Evolutionary conservation across 306 rosid genomes (phyloP).

Genomic region (Fragaria iinumae): DNA sequence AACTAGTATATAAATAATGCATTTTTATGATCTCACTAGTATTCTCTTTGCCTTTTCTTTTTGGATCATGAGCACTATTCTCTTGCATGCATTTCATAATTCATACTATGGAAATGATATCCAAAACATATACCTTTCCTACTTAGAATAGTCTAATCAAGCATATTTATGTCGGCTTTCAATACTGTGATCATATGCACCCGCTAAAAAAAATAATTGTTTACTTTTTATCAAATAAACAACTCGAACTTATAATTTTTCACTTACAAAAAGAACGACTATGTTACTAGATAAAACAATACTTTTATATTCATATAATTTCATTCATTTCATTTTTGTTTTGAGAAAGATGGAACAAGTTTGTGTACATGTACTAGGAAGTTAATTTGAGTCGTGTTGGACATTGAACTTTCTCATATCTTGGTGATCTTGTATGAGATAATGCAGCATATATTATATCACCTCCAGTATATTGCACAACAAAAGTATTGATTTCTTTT

Average conservation of each 20-base stretch:
- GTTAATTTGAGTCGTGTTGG: neutral
- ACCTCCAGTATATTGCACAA: conserved; percentile 30
- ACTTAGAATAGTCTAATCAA: neutral
- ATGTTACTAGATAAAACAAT: too few relatives aligned
- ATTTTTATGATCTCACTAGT: neutral
- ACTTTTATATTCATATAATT: too few relatives aligned
- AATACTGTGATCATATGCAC: too few relatives aligned
- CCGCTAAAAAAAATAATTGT: too few relatives aligned
- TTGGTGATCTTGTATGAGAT: conserved; percentile 3
- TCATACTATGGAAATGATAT: neutral
- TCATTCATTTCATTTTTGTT: too few relatives aligned
- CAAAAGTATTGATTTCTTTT: conserved; percentile 20
- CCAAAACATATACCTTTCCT: neutral
- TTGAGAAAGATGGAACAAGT: neutral
- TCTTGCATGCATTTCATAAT: neutral
- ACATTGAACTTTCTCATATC: neutral
- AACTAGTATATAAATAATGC: neutral
- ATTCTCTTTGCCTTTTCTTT: conserved; percentile 6
- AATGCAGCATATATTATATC: neutral
- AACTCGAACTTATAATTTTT: too few relatives aligned
- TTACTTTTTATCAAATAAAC: too few relatives aligned
- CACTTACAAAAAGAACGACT: too few relatives aligned
- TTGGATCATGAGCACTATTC: neutral
- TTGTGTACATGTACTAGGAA: neutral
- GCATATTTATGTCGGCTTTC: neutral